phyloP scores from a whole-genome alignment of 2,329 filamentous ascomycete species.

The Elsinoe batatas region DNA sequence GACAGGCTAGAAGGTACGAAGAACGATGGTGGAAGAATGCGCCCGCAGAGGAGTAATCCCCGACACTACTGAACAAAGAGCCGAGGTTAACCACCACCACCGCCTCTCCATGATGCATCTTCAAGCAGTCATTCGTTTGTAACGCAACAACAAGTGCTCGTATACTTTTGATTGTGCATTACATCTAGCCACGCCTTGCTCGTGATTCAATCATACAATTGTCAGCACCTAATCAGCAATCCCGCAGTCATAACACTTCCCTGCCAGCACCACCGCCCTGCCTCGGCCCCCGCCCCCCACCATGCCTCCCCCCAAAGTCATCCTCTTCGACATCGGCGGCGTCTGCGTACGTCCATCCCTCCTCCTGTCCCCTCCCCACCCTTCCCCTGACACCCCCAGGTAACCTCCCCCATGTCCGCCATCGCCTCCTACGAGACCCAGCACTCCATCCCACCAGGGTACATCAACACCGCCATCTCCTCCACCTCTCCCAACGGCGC shows the following conservation, averaged over 20 bases:
- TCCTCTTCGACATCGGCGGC: slow-evolving; percentile 92
- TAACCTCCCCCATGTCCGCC: slow-evolving; percentile 81
- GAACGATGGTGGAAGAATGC: neutral
- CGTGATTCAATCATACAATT: neutral
- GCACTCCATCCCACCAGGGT: slow-evolving; percentile 70
- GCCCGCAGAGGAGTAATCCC: neutral
- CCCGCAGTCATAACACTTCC: neutral
- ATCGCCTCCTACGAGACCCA: slow-evolving; percentile 82
- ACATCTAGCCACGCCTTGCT: neutral
- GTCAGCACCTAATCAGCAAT: neutral
- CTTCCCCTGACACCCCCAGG: slow-evolving; percentile 41
- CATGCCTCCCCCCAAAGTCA: slow-evolving; percentile 49
- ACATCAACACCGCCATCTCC: slow-evolving; percentile 85
- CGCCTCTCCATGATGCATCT: too few relatives aligned
- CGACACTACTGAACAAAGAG: neutral
- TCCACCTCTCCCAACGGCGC: slow-evolving; percentile 65
- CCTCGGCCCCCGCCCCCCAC: neutral
- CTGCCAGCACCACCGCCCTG: neutral
- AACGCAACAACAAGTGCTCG: neutral
- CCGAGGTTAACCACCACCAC: neutral
- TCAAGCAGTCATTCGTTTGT: too few relatives aligned
- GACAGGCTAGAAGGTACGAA: neutral
- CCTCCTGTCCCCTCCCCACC: slow-evolving; percentile 13
- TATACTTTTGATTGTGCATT: too few relatives aligned
- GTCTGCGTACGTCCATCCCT: slow-evolving; percentile 66